A percentile compares a stretch with the other conserved stretches of the same genome.
Evolutionary conservation across 305 asterid genomes (phyloP).

Genomic region (Plantago coronopus): DNA sequence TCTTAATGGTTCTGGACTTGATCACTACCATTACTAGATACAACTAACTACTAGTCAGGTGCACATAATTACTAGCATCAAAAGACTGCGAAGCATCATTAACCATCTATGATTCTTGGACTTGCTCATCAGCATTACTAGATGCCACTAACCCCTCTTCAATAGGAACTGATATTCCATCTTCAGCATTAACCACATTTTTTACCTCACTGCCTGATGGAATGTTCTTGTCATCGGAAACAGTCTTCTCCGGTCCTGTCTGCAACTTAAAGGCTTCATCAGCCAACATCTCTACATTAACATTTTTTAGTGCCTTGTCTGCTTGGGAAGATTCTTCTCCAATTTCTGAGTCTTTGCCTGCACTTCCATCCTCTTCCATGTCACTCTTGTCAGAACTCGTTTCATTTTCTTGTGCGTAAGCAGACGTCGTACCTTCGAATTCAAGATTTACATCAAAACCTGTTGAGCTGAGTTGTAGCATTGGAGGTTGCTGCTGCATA

Average conservation of each 20-base stretch:
- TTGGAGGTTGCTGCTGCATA: conserved; percentile 19
- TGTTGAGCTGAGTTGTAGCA: conserved; percentile 24
- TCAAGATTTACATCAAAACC: conserved; percentile 24
- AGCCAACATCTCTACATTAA: conserved; percentile 33
- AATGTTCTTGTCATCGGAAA: neutral
- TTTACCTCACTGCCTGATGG: neutral
- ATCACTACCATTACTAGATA: neutral
- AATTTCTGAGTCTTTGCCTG: conserved; percentile 20
- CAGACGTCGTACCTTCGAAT: conserved; percentile 25
- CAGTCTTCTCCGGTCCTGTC: conserved; percentile 16
- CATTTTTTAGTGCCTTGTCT: conserved; percentile 29
- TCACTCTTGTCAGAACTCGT: conserved; percentile 28
- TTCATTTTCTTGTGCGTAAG: conserved; percentile 26
- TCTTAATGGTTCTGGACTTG: neutral
- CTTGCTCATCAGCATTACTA: conserved; percentile 20
- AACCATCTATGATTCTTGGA: neutral
- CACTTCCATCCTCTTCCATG: conserved; percentile 33
- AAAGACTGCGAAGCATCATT: too few species aligned
- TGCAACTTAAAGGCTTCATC: conserved; percentile 38
- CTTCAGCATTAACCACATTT: conserved; percentile 17
- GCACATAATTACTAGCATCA: neutral
- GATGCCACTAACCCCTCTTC: conserved; percentile 23
- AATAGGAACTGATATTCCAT: conserved; percentile 27
- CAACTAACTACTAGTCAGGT: neutral
- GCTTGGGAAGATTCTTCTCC: conserved; percentile 24